These are phyloP conservation scores for Aspergillus homomorphus DNA, from an alignment of 495 filamentous ascomycete species.

Conservation along the genomic window DNA sequence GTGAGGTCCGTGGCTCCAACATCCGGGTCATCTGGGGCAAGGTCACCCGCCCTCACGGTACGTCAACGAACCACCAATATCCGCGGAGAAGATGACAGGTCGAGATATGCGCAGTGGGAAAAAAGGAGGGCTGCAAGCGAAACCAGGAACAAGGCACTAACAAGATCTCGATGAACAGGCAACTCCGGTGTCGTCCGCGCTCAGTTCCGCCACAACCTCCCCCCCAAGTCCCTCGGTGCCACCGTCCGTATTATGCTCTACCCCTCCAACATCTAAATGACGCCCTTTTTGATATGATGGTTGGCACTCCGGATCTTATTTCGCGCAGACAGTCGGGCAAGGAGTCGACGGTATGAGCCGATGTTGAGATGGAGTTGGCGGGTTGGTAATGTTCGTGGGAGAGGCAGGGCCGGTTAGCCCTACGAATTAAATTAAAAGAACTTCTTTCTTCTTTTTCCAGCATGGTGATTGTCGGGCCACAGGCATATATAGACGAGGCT, in stretches of 20 bases:
- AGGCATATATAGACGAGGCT: slow-evolving; percentile 22
- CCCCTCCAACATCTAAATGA: slow-evolving; percentile 63
- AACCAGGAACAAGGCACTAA: background rate
- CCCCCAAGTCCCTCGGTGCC: slow-evolving; percentile 92
- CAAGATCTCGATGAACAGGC: slow-evolving; percentile 48
- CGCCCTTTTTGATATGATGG: slow-evolving; percentile 36
- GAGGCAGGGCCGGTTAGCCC: slow-evolving; percentile 46
- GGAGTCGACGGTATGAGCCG: slow-evolving; percentile 45
- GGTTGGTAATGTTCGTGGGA: slow-evolving; percentile 49
- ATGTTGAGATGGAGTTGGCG: slow-evolving; percentile 47
- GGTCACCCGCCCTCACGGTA: slow-evolving; percentile 92
- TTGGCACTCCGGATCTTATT: slow-evolving; percentile 39
- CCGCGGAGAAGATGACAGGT: background rate
- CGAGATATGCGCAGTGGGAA: background rate
- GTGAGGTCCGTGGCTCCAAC: slow-evolving; percentile 91
- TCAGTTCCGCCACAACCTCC: slow-evolving; percentile 92
- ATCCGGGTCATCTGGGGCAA: slow-evolving; percentile 99
- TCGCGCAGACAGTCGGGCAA: slow-evolving; percentile 43
- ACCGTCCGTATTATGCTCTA: slow-evolving; percentile 98
- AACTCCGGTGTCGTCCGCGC: slow-evolving; percentile 96
- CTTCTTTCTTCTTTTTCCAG: slow-evolving; percentile 26
- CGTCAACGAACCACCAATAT: slow-evolving; percentile 22
- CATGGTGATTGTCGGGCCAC: slow-evolving; percentile 27
- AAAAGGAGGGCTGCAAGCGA: background rate
- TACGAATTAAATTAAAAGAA: slow-evolving; percentile 45